Evolutionary conservation across 129 eudicot species (phyloP).

Genomic region (Helianthus annuus): DNA sequence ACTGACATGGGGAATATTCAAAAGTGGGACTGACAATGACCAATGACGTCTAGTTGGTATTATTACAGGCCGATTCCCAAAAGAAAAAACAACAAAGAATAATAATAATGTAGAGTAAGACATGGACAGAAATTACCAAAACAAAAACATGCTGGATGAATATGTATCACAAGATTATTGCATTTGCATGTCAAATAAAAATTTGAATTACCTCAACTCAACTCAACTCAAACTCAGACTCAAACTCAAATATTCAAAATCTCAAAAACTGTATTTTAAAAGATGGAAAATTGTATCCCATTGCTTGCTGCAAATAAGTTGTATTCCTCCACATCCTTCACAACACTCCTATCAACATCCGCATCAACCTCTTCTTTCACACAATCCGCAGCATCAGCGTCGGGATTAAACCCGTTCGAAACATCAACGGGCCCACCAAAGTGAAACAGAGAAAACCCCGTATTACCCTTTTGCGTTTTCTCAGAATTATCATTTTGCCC

Average conservation of each 20-base stretch:
- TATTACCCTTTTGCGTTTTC: conserved; percentile 34
- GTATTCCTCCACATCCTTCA: conserved; percentile 54
- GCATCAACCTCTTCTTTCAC: conserved; percentile 40
- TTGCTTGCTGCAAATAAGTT: conserved; percentile 81
- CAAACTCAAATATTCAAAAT: conserved; percentile 22
- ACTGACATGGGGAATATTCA: too few species aligned
- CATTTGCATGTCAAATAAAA: conserved; percentile 47
- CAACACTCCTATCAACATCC: conserved; percentile 23
- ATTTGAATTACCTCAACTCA: background rate
- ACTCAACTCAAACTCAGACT: conserved; percentile 19
- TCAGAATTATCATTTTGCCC: conserved; percentile 33
- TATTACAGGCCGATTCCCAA: too few species aligned
- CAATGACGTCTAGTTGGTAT: too few species aligned
- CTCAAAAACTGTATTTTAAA: conserved; percentile 38
- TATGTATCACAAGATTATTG: conserved; percentile 49
- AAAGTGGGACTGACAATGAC: too few species aligned
- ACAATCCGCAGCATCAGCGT: background rate
- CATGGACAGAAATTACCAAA: background rate
- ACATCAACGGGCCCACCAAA: conserved; percentile 90
- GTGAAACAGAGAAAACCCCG: conserved; percentile 85
- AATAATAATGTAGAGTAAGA: background rate
- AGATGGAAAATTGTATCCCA: conserved; percentile 65
- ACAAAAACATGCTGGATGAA: conserved; percentile 31
- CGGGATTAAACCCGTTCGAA: conserved; percentile 46
- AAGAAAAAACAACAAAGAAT: too few species aligned